Base-by-base conservation (phyloP, 805 yeast species). In the Monosporozyma aerobia region DNA sequence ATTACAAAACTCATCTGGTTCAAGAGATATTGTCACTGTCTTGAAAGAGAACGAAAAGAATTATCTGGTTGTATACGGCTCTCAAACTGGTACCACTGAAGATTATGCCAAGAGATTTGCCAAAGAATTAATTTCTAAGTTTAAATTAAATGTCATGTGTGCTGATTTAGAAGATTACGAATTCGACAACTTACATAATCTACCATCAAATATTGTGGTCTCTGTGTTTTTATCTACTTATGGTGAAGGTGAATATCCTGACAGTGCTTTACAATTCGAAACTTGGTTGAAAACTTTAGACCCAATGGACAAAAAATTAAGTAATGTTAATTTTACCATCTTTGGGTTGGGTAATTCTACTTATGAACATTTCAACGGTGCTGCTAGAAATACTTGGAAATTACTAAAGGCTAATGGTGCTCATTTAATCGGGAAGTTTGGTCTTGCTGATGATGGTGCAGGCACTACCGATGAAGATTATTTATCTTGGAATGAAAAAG, bases 201-300 rank as follows among this genome's bases (percentile, higher is more conserved):
- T 92, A 57, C 78, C 83, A 23, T 70, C 73, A 13, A 78, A 78
- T 54, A 72, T 78, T 51, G 82, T 82, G 23, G n/a, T 43, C 4
- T 81, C 88, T 56, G 83, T 92, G 63, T 77, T 92, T 64, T 75
- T 90, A 73, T 92, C 98, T 33, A 89, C 97, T 9, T 94, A 94
- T 63, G 99, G 99, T 60, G 99, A 92, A 71, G 99, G 99, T 64
- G 99, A 92, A 68, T 96, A 96, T 59, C 92, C 99, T 13, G 99
- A 92, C 68, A 86, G 87, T 62, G 92, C 97, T 14, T 79, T 80
- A 44, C 82, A 81, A 44, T 88, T 92, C 67, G 82, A 81, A 64
- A 87, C 84, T 53, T 81, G 74, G 65, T 77, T 90, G 62, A 62
- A 49, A 37, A n/a, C 19, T 33, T 40, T 33, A 13, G 40, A 40